A percentile compares a stretch with the other conserved stretches of the same genome.
These are phyloP conservation scores for Phytophthora pluvialis DNA, from an alignment of 352 stramenopile genomes.

Conservation along the genomic window DNA sequence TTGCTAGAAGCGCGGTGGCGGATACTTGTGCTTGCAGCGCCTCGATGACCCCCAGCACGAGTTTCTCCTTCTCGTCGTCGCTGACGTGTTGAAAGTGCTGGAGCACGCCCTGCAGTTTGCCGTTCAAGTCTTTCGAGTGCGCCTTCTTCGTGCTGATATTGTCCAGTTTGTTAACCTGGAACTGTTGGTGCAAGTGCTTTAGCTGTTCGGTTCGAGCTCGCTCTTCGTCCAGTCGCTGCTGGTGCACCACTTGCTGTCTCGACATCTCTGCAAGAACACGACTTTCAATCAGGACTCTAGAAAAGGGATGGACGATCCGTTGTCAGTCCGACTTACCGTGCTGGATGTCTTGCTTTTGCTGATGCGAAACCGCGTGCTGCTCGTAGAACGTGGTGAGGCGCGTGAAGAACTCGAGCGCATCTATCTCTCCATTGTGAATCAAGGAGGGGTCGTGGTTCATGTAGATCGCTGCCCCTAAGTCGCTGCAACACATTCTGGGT, in stretches of 20 bases:
- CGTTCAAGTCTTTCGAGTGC: slow-evolving; percentile 50
- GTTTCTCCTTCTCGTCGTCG: slow-evolving; percentile 58
- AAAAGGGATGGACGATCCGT: neutral
- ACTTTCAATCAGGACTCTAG: neutral
- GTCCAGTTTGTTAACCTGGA: slow-evolving; percentile 59
- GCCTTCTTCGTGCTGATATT: slow-evolving; percentile 59
- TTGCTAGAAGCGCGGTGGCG: slow-evolving; percentile 47
- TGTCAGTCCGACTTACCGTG: slow-evolving; percentile 34
- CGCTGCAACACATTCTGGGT: slow-evolving; percentile 19
- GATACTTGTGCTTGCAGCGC: slow-evolving; percentile 57
- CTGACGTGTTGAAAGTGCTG: slow-evolving; percentile 69
- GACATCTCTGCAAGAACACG: slow-evolving; percentile 42
- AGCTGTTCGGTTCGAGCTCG: slow-evolving; percentile 42
- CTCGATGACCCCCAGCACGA: slow-evolving; percentile 58
- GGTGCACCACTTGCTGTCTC: slow-evolving; percentile 37
- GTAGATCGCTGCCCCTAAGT: slow-evolving; percentile 70
- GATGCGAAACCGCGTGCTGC: slow-evolving; percentile 43
- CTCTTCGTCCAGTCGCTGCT: slow-evolving; percentile 45
- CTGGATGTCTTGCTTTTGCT: slow-evolving; percentile 57
- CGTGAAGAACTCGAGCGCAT: slow-evolving; percentile 65
- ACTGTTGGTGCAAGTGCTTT: slow-evolving; percentile 55
- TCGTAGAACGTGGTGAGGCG: slow-evolving; percentile 75
- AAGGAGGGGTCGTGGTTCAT: slow-evolving; percentile 43
- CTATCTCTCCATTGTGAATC: slow-evolving; percentile 46
- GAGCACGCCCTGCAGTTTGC: slow-evolving; percentile 56